These are phyloP conservation scores for Aspergillus fumigatus DNA, from an alignment of 2,329 filamentous ascomycete genomes.

Conservation along the genomic window DNA sequence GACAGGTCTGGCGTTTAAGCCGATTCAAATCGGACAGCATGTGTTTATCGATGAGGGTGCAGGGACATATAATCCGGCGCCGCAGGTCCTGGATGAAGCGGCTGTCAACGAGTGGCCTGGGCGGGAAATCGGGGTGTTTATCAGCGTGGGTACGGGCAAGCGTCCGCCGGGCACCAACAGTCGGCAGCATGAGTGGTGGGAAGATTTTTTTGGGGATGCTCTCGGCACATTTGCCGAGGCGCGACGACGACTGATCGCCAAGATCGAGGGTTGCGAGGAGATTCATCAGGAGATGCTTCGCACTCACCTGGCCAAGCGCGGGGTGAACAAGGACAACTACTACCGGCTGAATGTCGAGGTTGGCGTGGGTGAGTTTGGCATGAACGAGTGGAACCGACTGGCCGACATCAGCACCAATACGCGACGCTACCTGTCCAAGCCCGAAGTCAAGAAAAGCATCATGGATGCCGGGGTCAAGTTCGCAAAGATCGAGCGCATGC, in stretches of 20 bases:
- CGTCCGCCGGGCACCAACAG: conserved; percentile 67
- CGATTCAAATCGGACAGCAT: conserved; percentile 88
- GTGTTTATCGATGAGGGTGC: conserved; percentile 89
- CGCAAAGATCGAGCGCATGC: conserved; percentile 75
- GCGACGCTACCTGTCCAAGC: conserved; percentile 70
- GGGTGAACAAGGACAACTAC: conserved; percentile 85
- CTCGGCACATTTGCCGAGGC: conserved; percentile 91
- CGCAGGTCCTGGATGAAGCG: conserved; percentile 82
- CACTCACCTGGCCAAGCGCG: conserved; percentile 69
- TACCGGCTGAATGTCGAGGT: conserved; percentile 96
- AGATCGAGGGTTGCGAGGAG: conserved; percentile 92
- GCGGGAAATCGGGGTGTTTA: conserved; percentile 82
- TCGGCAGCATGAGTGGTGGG: conserved; percentile 77
- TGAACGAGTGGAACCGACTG: conserved; percentile 97
- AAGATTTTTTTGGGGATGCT: conserved; percentile 67
- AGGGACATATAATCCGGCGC: conserved; percentile 87
- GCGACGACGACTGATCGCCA: conserved; percentile 73
- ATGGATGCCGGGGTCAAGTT: conserved; percentile 73
- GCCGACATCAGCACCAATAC: conserved; percentile 93
- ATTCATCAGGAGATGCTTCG: conserved; percentile 83
- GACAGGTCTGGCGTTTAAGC: conserved; percentile 90
- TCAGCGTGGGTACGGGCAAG: conserved; percentile 93
- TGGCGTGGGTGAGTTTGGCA: conserved; percentile 92
- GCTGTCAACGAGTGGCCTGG: conserved; percentile 92
- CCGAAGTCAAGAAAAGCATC: conserved; percentile 72